Conservation (phyloP, 2,329 filamentous ascomycete species). For the Xylaria sp. region DNA sequence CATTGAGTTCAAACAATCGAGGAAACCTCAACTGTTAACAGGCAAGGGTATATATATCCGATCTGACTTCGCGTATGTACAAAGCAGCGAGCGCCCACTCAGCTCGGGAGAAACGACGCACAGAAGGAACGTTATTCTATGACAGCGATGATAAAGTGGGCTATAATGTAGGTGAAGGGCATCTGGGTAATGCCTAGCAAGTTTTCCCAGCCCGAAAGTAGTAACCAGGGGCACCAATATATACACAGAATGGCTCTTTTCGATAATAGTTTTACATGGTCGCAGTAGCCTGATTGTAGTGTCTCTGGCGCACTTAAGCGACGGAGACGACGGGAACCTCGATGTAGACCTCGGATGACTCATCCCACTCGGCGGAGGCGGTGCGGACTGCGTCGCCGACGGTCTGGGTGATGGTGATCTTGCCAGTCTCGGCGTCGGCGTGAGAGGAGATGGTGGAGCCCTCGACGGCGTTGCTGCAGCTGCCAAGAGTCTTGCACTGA, state of each 20-base stretch:
- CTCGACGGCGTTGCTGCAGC: conserved; percentile 18
- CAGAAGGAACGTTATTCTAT: conserved; percentile 14
- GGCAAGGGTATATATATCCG: conserved; percentile 20
- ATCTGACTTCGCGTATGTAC: conserved; percentile 23
- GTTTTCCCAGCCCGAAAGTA: conserved; percentile 2
- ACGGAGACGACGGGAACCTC: conserved; percentile 13
- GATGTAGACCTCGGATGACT: conserved; percentile 24
- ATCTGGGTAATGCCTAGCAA: neutral
- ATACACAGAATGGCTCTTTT: conserved; percentile 29
- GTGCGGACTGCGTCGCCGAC: conserved; percentile 14
- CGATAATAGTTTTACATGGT: conserved; percentile 9
- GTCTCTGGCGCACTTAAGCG: neutral
- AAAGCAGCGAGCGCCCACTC: conserved; percentile 22
- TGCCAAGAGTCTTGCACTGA: conserved; percentile 21
- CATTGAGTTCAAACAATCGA: neutral
- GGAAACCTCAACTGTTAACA: neutral
- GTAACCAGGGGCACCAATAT: conserved; percentile 27
- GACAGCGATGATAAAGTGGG: conserved; percentile 13
- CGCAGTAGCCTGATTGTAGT: neutral
- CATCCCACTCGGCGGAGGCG: conserved; percentile 21
- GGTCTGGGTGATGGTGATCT: conserved; percentile 25
- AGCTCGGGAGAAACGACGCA: conserved; percentile 8
- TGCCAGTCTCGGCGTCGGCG: conserved; percentile 3
- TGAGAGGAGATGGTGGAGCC: conserved; percentile 19
- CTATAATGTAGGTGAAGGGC: neutral